phyloP scores from a whole-genome alignment of 352 stramenopile species.

The Globisporangium apiculatum region DNA sequence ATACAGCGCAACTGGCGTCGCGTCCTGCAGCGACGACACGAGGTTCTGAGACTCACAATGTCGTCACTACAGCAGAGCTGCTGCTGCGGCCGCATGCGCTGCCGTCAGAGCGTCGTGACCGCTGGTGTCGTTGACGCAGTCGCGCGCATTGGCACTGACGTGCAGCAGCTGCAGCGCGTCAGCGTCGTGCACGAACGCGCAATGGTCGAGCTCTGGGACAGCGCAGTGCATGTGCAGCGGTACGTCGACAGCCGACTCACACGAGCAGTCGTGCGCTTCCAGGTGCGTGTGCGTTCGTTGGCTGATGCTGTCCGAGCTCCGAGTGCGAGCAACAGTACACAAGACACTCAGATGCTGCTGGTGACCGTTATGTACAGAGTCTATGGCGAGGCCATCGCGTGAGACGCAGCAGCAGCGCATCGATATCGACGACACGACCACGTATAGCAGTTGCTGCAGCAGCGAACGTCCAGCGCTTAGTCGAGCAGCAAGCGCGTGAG shows the following conservation, averaged over 20 bases:
- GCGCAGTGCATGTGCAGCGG: constrained; percentile 8
- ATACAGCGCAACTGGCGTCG: constrained; percentile 25
- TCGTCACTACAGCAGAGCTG: too few relatives aligned
- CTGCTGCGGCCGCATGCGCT: neutral
- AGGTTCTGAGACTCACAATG: constrained; percentile 2
- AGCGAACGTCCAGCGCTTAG: constrained; percentile 11
- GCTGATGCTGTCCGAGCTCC: too few relatives aligned
- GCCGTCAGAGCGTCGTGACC: constrained; percentile 1
- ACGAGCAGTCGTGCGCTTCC: constrained; percentile 14
- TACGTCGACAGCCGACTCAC: constrained; percentile 10
- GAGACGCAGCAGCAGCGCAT: constrained; percentile 1
- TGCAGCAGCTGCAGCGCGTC: constrained; percentile 39
- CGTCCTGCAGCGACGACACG: constrained; percentile 1
- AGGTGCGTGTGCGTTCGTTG: constrained; percentile 9
- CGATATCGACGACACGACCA: neutral
- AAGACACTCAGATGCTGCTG: too few relatives aligned
- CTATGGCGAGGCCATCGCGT: constrained; percentile 9
- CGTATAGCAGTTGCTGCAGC: constrained; percentile 1
- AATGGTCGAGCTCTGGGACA: constrained; percentile 20
- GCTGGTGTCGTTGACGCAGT: constrained; percentile 6
- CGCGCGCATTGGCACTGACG: constrained; percentile 16
- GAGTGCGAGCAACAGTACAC: too few relatives aligned
- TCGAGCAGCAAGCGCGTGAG: constrained; percentile 21
- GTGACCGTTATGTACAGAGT: constrained; percentile 3
- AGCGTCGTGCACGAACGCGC: constrained; percentile 38